Conservation (phyloP, 768 basidiomycete species). For the Lentinus brumalis region DNA sequence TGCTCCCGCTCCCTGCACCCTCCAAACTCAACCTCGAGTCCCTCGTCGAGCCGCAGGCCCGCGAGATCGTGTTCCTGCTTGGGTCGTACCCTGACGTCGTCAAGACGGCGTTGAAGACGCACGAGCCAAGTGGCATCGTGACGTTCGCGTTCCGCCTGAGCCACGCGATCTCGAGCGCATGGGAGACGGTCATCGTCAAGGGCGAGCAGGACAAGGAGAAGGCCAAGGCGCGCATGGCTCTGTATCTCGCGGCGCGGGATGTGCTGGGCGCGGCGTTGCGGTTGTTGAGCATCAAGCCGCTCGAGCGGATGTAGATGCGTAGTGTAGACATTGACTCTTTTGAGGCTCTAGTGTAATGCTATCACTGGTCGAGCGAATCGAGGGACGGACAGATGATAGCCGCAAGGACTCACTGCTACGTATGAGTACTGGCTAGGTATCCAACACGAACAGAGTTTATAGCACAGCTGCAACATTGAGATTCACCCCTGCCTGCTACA, state of each 20-base stretch:
- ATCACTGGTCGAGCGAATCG: too few species aligned
- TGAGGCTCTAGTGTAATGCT: slow-evolving; percentile 12
- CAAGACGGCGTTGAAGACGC: slow-evolving; percentile 77
- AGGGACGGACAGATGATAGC: too few species aligned
- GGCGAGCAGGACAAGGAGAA: slow-evolving; percentile 76
- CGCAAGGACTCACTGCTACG: too few species aligned
- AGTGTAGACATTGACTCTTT: neutral
- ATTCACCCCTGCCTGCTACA: too few species aligned
- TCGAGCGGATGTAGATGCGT: slow-evolving; percentile 82
- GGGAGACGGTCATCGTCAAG: slow-evolving; percentile 88
- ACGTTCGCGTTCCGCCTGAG: slow-evolving; percentile 86
- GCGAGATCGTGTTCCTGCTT: slow-evolving; percentile 85
- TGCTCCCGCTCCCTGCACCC: slow-evolving; percentile 72
- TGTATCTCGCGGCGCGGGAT: slow-evolving; percentile 88
- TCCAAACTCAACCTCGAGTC: slow-evolving; percentile 62
- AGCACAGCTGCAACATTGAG: too few species aligned
- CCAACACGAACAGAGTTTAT: too few species aligned
- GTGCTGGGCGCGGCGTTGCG: slow-evolving; percentile 88
- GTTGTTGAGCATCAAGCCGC: slow-evolving; percentile 82
- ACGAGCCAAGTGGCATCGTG: slow-evolving; percentile 90
- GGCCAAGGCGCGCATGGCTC: slow-evolving; percentile 82
- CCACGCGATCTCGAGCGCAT: slow-evolving; percentile 89
- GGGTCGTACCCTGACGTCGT: slow-evolving; percentile 93
- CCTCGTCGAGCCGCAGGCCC: slow-evolving; percentile 73
- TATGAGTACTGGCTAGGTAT: too few species aligned